phyloP scores from a whole-genome alignment of 768 basidiomycete genomes.

The Agaricus subrufescens region DNA sequence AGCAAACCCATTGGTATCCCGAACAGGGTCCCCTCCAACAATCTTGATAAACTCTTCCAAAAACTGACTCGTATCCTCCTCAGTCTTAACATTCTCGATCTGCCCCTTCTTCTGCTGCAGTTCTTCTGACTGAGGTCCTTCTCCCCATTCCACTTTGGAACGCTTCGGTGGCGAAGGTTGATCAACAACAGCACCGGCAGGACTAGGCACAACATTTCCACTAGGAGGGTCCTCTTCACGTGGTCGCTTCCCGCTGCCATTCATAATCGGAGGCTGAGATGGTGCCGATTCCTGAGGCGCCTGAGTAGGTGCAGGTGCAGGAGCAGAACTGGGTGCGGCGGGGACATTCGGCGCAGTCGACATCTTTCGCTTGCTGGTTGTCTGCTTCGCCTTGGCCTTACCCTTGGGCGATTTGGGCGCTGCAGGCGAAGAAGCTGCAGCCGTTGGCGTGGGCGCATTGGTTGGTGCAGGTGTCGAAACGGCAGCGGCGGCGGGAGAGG shows the following conservation, averaged over 20 bases:
- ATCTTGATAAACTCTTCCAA: conserved; percentile 58
- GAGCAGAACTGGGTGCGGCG: conserved; percentile 15
- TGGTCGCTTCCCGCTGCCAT: conserved; percentile 38
- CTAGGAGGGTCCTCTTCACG: conserved; percentile 48
- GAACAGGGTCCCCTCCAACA: conserved; percentile 27
- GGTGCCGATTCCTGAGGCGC: background rate
- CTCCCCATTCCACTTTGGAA: conserved; percentile 67
- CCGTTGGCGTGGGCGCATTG: conserved; percentile 48
- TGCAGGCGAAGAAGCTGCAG: conserved; percentile 55
- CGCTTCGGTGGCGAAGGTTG: conserved; percentile 72
- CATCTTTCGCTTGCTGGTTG: conserved; percentile 23
- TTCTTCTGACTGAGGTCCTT: conserved; percentile 43
- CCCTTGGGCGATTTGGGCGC: conserved; percentile 68
- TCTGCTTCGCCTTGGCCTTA: conserved; percentile 48
- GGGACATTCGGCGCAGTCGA: conserved; percentile 24
- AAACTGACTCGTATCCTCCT: conserved; percentile 61
- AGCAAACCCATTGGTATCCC: conserved; percentile 45
- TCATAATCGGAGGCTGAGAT: conserved; percentile 11
- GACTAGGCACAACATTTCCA: conserved; percentile 21
- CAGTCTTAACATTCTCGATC: conserved; percentile 52
- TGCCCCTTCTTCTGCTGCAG: conserved; percentile 37
- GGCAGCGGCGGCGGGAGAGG: conserved; percentile 19
- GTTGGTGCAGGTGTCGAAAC: conserved; percentile 37
- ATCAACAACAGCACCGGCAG: conserved; percentile 29
- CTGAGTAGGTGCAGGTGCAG: background rate